phyloP scores from a whole-genome alignment of 2,329 filamentous ascomycete species.

The Dothistroma septosporum region DNA sequence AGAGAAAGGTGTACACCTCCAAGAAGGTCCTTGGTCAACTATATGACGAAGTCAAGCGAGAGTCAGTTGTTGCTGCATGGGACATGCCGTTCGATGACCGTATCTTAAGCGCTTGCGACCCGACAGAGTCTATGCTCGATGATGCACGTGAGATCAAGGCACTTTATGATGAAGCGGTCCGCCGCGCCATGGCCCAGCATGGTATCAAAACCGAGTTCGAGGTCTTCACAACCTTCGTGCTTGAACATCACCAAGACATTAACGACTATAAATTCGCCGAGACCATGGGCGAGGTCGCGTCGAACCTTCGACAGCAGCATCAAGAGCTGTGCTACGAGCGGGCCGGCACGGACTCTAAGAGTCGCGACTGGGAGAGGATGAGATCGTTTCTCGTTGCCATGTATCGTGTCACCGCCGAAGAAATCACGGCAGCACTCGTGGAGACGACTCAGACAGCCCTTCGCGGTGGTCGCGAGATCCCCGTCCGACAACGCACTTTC shows the following conservation, averaged over 20 bases:
- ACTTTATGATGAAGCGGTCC: slow-evolving; percentile 72
- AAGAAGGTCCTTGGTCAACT: slow-evolving; percentile 70
- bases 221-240: slow-evolving; percentile 79
- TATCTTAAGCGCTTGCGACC: slow-evolving; percentile 61
- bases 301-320: slow-evolving; percentile 64
- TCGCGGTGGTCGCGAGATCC: slow-evolving; percentile 39
- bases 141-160: slow-evolving; percentile 64
- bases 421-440: slow-evolving; percentile 58
- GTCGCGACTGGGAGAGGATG: slow-evolving; percentile 52
- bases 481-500: slow-evolving; percentile 38
- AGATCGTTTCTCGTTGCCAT: slow-evolving; percentile 77
- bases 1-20: slow-evolving; percentile 59
- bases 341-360: slow-evolving; percentile 46
- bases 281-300: slow-evolving; percentile 67
- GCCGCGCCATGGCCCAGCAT: slow-evolving; percentile 77
- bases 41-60: slow-evolving; percentile 68
- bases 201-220: slow-evolving; percentile 86
- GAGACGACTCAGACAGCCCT: slow-evolving; percentile 44
- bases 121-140: slow-evolving; percentile 53
- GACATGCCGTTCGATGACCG: slow-evolving; percentile 69
- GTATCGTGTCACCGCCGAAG: slow-evolving; percentile 75
- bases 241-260: slow-evolving; percentile 67
- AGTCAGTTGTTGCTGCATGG: slow-evolving; percentile 71
- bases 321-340: slow-evolving; percentile 61
- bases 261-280: slow-evolving; percentile 85